Conservation (phyloP, 2,329 filamentous ascomycete species). For the Pseudophaeomoniella oleicola region DNA sequence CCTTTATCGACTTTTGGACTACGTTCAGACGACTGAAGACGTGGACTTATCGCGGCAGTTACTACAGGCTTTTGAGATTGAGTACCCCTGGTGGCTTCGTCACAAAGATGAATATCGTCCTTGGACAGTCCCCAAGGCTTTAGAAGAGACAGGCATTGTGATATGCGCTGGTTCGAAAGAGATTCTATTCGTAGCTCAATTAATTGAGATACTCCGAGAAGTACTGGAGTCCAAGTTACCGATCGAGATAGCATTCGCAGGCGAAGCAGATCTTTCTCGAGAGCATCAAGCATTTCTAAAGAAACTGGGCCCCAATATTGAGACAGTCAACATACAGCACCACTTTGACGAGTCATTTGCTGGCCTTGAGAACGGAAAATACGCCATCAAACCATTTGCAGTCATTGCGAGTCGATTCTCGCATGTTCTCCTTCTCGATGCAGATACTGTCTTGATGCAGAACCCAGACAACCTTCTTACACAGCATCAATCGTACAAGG, state of each 20-base stretch:
- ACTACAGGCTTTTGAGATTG: background rate
- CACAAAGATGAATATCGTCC: background rate
- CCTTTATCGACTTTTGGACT: too few relatives aligned
- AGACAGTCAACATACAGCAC: conserved; percentile 6
- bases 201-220: conserved; percentile 6
- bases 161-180: conserved; percentile 6
- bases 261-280: conserved; percentile 5
- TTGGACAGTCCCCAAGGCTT: background rate
- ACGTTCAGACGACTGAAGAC: too few relatives aligned
- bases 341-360: conserved; percentile 5
- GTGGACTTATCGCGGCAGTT: too few relatives aligned
- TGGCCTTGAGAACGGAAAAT: conserved; percentile 5
- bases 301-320: conserved; percentile 1
- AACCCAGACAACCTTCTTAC: conserved; percentile 3
- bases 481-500: conserved; percentile 1
- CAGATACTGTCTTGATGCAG: conserved; percentile 8
- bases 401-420: conserved; percentile 8
- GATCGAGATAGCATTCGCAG: conserved; percentile 8
- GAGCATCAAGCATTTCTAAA: conserved; percentile 3
- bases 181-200: conserved; percentile 7
- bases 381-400: conserved; percentile 10
- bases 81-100: background rate
- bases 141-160: conserved; percentile 7
- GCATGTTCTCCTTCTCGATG: conserved; percentile 9
- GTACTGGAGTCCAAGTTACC: conserved; percentile 5